phyloP scores from a whole-genome alignment of 352 stramenopile species.

The Globisporangium nodosum region DNA sequence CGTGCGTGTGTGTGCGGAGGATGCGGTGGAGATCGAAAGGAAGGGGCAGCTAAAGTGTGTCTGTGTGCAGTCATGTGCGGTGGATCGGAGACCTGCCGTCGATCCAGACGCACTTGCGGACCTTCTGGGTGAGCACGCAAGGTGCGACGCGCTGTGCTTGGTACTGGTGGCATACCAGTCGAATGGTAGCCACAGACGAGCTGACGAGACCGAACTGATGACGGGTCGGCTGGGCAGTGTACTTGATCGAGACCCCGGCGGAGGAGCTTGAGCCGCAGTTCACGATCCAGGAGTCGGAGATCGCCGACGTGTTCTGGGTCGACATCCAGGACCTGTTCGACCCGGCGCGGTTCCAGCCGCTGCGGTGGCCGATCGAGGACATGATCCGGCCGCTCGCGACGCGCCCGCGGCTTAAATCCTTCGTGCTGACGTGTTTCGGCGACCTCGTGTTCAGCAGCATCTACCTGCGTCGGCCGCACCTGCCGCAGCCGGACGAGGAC shows the following conservation, averaged over 20 bases:
- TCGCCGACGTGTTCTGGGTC: conserved; percentile 80
- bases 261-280: conserved; percentile 42
- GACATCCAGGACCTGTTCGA: conserved; percentile 75
- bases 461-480: conserved; percentile 61
- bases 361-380: conserved; percentile 56
- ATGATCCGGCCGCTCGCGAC: conserved; percentile 35
- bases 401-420: conserved; percentile 23
- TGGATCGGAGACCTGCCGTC: conserved; percentile 57
- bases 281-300: conserved; percentile 56
- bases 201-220: no score
- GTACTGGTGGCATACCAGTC: conserved; percentile 11
- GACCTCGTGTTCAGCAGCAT: conserved; percentile 64
- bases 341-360: conserved; percentile 39
- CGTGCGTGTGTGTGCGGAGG: conserved; percentile 22
- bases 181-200: no score
- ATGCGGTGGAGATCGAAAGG: no score
- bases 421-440: conserved; percentile 36
- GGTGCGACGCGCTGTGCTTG: conserved; percentile 63
- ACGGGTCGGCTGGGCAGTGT: conserved; percentile 33
- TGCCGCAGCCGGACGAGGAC: conserved; percentile 35
- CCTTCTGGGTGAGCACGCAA: conserved; percentile 64
- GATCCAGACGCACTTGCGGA: conserved; percentile 58
- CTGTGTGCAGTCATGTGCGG: conserved; percentile 38
- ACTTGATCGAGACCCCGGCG: conserved; percentile 50
- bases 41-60: no score